Percentiles rank a stretch among this genome's conserved stretches.
Conservation (phyloP, 306 rosid genomes). For the Canavalia gladiata region DNA sequence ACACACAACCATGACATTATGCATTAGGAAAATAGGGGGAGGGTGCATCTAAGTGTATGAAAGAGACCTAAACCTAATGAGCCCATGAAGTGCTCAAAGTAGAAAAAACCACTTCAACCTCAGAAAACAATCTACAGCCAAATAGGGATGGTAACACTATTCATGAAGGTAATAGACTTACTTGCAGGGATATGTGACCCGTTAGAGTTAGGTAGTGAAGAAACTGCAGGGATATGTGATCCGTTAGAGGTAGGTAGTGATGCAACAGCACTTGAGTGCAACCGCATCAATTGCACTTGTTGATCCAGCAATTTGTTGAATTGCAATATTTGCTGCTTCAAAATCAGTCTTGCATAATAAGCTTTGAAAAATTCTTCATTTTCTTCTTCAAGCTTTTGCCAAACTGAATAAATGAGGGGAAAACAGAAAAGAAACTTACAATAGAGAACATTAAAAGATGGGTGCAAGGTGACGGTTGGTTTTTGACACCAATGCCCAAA, state of each 20-base stretch:
- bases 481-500: slow-evolving; percentile 36
- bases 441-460: slow-evolving; percentile 13
- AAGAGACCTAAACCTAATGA: slow-evolving; percentile 9
- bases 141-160: slow-evolving; percentile 21
- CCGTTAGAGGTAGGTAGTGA: slow-evolving; percentile 76
- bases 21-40: neutral
- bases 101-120: neutral
- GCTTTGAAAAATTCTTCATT: slow-evolving; percentile 90
- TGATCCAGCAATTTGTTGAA: slow-evolving; percentile 87
- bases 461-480: slow-evolving; percentile 8
- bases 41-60: neutral
- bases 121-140: neutral
- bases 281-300: slow-evolving; percentile 75
- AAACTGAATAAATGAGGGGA: slow-evolving; percentile 66
- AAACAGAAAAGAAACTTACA: slow-evolving; percentile 14
- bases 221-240: slow-evolving; percentile 55
- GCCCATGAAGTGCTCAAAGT: neutral
- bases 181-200: slow-evolving; percentile 76
- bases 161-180: slow-evolving; percentile 49
- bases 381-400: slow-evolving; percentile 97
- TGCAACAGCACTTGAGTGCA: slow-evolving; percentile 64
- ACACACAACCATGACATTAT: neutral
- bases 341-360: slow-evolving; percentile 80
- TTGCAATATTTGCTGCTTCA: slow-evolving; percentile 86
- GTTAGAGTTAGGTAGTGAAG: slow-evolving; percentile 63